Evolutionary conservation across 116 monocot species (phyloP).

Genomic region (Trichopus zeylanicus): DNA sequence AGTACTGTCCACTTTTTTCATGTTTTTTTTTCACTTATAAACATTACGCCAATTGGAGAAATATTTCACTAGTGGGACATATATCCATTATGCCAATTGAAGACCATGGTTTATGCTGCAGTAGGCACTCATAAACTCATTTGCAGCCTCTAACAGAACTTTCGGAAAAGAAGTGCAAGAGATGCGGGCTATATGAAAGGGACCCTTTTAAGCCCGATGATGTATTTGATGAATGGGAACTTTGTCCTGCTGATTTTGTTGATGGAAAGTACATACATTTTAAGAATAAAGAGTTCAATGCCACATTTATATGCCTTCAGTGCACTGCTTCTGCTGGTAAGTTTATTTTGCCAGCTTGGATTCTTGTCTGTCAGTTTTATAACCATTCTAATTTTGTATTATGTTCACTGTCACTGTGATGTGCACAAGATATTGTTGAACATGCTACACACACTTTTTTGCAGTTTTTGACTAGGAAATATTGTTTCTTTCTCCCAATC

Average conservation of each 20-base stretch:
- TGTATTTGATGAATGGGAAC: conserved; percentile 66
- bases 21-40: too few species aligned
- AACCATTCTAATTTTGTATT: background rate
- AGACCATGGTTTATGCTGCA: background rate
- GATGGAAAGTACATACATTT: conserved; percentile 40
- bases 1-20: too few species aligned
- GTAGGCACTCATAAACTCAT: conserved; percentile 1
- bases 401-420: background rate
- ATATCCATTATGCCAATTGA: background rate
- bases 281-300: conserved; percentile 60
- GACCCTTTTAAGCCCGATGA: conserved; percentile 33
- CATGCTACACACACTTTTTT: background rate
- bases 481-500: too few species aligned
- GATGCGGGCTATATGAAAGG: conserved; percentile 59
- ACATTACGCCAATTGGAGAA: too few species aligned
- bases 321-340: conserved; percentile 31
- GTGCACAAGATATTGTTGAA: background rate
- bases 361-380: background rate
- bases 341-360: background rate
- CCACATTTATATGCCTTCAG: conserved; percentile 45
- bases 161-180: conserved; percentile 59
- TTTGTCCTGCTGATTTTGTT: conserved; percentile 51
- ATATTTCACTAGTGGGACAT: too few species aligned
- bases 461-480: too few species aligned
- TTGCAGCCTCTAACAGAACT: conserved; percentile 62